Conservation (phyloP, 768 basidiomycete genomes). For the Polyporus arcularius region DNA sequence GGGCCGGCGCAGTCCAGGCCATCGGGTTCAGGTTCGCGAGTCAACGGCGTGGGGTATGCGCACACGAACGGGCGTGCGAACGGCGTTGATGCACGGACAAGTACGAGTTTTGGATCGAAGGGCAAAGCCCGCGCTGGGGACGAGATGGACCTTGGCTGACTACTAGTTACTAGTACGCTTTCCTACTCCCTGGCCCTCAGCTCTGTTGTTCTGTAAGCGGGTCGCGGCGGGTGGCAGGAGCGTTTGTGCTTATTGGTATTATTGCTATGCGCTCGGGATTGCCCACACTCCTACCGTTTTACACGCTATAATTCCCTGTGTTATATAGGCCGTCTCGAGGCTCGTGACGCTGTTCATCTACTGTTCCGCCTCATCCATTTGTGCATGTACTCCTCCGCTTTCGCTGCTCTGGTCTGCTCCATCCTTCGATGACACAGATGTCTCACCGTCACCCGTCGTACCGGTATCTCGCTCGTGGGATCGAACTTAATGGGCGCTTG, state of each 20-base stretch:
- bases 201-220: neutral
- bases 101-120: conserved; percentile 32
- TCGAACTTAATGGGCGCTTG: too few species aligned
- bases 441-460: too few species aligned
- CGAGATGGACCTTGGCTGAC: conserved; percentile 69
- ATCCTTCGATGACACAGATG: too few species aligned
- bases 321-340: neutral
- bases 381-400: too few species aligned
- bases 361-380: too few species aligned
- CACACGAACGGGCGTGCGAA: neutral
- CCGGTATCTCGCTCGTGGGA: too few species aligned
- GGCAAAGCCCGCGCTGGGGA: conserved; percentile 57
- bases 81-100: conserved; percentile 23
- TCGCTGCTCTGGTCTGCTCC: too few species aligned
- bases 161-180: neutral
- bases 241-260: conserved; percentile 24
- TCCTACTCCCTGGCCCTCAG: neutral
- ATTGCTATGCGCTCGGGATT: conserved; percentile 20
- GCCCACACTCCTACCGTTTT: neutral
- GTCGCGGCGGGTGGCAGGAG: neutral
- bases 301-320: neutral
- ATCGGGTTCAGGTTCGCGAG: neutral
- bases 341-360: neutral
- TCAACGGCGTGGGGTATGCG: conserved; percentile 4
- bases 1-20: conserved; percentile 18